Conservation (phyloP, 768 basidiomycete genomes). For the Wakefieldia striispora region DNA sequence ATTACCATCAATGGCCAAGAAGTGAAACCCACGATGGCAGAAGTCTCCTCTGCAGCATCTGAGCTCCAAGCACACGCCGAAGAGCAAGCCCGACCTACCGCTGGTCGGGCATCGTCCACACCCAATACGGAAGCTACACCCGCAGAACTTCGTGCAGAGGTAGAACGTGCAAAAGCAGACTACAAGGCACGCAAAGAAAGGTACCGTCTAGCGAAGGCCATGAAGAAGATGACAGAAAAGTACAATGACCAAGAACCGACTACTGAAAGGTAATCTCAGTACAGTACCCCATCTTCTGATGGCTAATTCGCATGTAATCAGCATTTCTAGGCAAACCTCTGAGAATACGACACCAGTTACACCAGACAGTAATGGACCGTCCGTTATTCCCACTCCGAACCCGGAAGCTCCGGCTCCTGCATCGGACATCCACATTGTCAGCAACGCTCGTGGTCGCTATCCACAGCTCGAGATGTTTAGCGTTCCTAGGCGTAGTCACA, state of each 20-base stretch:
- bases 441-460: slow-evolving; percentile 57
- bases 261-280: slow-evolving; percentile 26
- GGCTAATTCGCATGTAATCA: slow-evolving; percentile 9
- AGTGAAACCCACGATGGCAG: slow-evolving; percentile 12
- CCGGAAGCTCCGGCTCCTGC: slow-evolving; percentile 13
- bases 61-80: slow-evolving; percentile 14
- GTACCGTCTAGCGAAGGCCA: slow-evolving; percentile 59
- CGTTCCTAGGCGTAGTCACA: slow-evolving; percentile 46
- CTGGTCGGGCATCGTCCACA: not conserved
- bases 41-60: slow-evolving; percentile 13
- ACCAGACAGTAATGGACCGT: not conserved
- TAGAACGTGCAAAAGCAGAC: slow-evolving; percentile 62
- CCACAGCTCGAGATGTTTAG: slow-evolving; percentile 64
- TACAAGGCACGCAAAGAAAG: slow-evolving; percentile 72
- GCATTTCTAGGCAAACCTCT: slow-evolving; percentile 26
- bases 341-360: slow-evolving; percentile 16
- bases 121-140: slow-evolving; percentile 5
- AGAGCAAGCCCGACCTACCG: not conserved
- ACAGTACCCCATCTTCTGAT: not conserved
- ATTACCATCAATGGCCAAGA: not conserved
- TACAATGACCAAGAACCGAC: slow-evolving; percentile 16
- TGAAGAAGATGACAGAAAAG: slow-evolving; percentile 39
- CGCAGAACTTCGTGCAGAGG: slow-evolving; percentile 36
- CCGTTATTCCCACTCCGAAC: slow-evolving; percentile 3
- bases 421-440: slow-evolving; percentile 48